Conservation (phyloP, 352 stramenopile genomes). For the Globisporangium nunn region DNA sequence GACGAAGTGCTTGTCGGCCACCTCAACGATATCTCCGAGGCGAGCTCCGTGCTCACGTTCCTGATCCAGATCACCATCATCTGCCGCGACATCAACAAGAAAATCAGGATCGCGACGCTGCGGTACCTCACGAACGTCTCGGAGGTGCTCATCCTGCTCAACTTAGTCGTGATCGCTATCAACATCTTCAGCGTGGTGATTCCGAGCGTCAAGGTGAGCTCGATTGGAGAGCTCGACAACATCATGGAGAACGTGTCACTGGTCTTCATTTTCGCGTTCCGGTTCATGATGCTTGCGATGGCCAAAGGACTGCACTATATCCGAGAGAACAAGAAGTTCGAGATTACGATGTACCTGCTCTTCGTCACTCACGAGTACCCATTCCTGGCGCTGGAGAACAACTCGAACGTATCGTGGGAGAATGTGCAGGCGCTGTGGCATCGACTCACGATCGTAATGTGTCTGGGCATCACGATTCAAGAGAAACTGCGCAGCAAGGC, state of each 20-base stretch:
- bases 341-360: conserved; percentile 23
- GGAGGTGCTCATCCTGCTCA: conserved; percentile 15
- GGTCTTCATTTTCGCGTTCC: conserved; percentile 30
- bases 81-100: conserved; percentile 17
- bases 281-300: conserved; percentile 26
- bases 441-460: conserved; percentile 24
- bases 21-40: conserved; percentile 31
- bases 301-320: conserved; percentile 7
- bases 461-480: conserved; percentile 17
- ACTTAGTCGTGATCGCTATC: not conserved
- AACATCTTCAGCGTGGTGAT: not conserved
- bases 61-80: conserved; percentile 33
- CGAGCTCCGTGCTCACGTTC: conserved; percentile 24
- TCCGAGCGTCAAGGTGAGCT: not conserved
- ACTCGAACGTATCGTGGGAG: conserved; percentile 27
- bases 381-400: conserved; percentile 15
- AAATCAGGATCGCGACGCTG: conserved; percentile 20
- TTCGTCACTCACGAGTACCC: conserved; percentile 33
- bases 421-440: conserved; percentile 37
- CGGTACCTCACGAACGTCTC: conserved; percentile 16
- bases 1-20: conserved; percentile 10
- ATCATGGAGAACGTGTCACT: conserved; percentile 23
- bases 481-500: conserved; percentile 4
- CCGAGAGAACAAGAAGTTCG: conserved; percentile 9
- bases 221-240: conserved; percentile 8